These are phyloP conservation scores for Aphanomyces cochlioides DNA, from an alignment of 352 stramenopile genomes.

Conservation along the genomic window DNA sequence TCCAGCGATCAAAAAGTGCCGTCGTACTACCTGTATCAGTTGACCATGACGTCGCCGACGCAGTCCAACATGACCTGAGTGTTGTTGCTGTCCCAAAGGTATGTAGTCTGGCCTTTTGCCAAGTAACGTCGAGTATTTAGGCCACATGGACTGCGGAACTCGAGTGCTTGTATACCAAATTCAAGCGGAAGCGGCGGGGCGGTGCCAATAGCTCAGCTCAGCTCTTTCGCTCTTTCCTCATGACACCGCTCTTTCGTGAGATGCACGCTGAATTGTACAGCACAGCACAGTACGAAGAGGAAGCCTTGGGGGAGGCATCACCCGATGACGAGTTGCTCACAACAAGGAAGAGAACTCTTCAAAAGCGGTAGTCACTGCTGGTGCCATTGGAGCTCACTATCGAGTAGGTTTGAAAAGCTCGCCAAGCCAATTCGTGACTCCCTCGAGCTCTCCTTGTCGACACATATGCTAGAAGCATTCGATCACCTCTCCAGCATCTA, in stretches of 20 bases:
- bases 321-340: neutral
- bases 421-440: constrained; percentile 16
- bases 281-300: neutral
- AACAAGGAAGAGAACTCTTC: neutral
- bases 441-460: constrained; percentile 15
- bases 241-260: constrained; percentile 12
- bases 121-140: neutral
- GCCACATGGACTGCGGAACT: constrained; percentile 13
- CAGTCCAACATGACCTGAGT: constrained; percentile 8
- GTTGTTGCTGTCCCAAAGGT: neutral
- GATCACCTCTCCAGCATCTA: constrained; percentile 18
- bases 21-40: neutral
- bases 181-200: constrained; percentile 12
- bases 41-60: constrained; percentile 18
- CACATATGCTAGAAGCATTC: constrained; percentile 11
- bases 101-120: neutral
- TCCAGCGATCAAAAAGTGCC: constrained; percentile 23
- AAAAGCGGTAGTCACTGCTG: constrained; percentile 8
- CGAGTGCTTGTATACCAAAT: constrained; percentile 7
- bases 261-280: constrained; percentile 11
- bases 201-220: neutral
- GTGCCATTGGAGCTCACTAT: too few species aligned
- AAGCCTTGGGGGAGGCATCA: too few species aligned
- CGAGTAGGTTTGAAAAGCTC: constrained; percentile 12
- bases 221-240: constrained; percentile 18